Conservation (phyloP, 345 rosid species). For the Citrus australasica region DNA sequence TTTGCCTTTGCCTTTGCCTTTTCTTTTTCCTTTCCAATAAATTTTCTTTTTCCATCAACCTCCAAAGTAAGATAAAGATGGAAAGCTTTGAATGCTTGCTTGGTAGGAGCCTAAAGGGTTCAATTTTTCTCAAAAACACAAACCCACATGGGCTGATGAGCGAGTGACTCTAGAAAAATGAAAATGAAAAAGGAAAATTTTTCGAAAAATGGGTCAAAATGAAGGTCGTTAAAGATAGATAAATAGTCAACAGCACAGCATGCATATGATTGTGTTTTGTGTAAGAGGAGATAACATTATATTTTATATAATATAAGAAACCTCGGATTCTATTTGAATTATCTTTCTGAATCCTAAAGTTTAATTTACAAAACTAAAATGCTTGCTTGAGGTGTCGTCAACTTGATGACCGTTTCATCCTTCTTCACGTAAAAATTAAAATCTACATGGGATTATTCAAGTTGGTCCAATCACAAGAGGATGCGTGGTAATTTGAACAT, state of each 20-base stretch:
- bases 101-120: background rate
- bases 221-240: background rate
- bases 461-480: no score
- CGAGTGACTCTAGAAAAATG: background rate
- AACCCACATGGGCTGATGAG: background rate
- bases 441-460: no score
- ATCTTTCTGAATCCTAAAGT: background rate
- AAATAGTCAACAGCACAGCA: background rate
- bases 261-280: background rate
- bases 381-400: no score
- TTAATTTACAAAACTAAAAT: no score
- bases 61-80: background rate
- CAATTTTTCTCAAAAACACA: no score
- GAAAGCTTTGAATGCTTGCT: background rate
- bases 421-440: no score
- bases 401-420: no score
- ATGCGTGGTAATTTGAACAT: no score
- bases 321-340: background rate
- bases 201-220: background rate
- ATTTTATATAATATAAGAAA: background rate
- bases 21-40: background rate
- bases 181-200: background rate
- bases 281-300: background rate
- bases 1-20: background rate
- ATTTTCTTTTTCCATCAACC: background rate